Base-by-base conservation (phyloP, 202 grass and related monocot species). In the Panicum virgatum region DNA sequence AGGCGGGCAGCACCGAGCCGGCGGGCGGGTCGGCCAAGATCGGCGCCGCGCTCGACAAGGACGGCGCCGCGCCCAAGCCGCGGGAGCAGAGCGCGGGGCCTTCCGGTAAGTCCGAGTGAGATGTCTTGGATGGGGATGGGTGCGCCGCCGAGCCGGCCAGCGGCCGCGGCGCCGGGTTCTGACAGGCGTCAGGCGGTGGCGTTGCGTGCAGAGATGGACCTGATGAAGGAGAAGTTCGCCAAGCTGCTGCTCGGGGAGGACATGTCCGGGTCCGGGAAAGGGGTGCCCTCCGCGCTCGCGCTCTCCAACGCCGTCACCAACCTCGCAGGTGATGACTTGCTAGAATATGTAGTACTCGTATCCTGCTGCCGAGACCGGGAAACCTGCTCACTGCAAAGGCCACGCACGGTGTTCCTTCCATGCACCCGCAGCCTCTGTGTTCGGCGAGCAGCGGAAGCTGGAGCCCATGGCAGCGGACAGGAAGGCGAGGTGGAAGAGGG, bases 231-330 rank as follows among this genome's bases (percentile, higher is more conserved):
- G 80, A 94, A 85, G 79, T 94, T 97, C 81, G 77, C 88, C 71
- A 97, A 88, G 81, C 87, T 92, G 81, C 90, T 97, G 66, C 86
- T 97, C 36, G 91, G 94, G 57, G 94, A 97, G 79, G 94, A 97
- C 85, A 97, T 97, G 94, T 97, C 94, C 3, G 94, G 94, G 23
- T 92, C 90, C 15, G 92, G 94, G 29, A 97, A 94, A 79, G 95
- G 95, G 65, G 92, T 97, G 75, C 81, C 92, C 39, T 94, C 94
- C 32, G 92, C 92, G 72, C 88, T 97, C 39, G 92, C 94, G 26
- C 71, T 97, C 48, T 97, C 95, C 48, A 94, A 97, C 82, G 90
- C 95, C 86, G 78, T 97, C 84, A 97, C 95, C 22, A 97, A 97
- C 73, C 95, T 94, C 74, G 92, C 95, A 97, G 95, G 92, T 93